Evolutionary conservation across 768 basidiomycete species (phyloP), one percentile per base, ranked within the genome.

Genomic region (Termitomyces sp.): DNA sequence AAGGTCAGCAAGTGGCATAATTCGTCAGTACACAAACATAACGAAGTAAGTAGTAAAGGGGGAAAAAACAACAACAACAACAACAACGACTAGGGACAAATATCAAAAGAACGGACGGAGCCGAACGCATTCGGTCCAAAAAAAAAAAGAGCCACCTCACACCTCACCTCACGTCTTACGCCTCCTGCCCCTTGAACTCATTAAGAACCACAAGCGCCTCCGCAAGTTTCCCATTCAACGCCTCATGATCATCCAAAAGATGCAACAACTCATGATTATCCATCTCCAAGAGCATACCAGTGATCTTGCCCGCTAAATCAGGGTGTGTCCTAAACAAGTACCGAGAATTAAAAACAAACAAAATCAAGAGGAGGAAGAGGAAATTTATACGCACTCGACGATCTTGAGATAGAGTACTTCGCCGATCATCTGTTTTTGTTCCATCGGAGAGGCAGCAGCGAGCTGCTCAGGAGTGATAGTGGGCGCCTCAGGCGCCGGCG

Each of bases 391-490:
- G 72, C 77, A 93, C 90, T 75, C 69, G 58, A 79, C 83, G 62
- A 98, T 95, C 71, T 85, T 88, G 82, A 95, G 88, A 77, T 98
- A 98, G 65, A 98, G 84, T 47, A 91, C 86, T 76, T 99, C 96
- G 65, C 96, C 97, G 48, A 99, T 81, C 90, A 98, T 94, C 75
- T 99, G 97, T 81, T 99, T 99, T 84, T 98, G 95, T 74, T 98
- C 96, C 68, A 86, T 80, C 22, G 91, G 76, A 46, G 83, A 85
- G 58, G 91, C 81, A 53, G 76, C 75, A 30, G 87, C 76, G 49
- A 80, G 78, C n/a, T 81, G 81, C 58, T 80, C 69, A 54, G 81
- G 68, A 36, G 76, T 79, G 62, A 84, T 67, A 12, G 69, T 69
- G 18, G 81, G 73, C 47, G 75, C 72, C 31, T 79, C 74, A 53